These are phyloP conservation scores for Boletus sensibilis DNA, from an alignment of 768 basidiomycete genomes.

Conservation along the genomic window DNA sequence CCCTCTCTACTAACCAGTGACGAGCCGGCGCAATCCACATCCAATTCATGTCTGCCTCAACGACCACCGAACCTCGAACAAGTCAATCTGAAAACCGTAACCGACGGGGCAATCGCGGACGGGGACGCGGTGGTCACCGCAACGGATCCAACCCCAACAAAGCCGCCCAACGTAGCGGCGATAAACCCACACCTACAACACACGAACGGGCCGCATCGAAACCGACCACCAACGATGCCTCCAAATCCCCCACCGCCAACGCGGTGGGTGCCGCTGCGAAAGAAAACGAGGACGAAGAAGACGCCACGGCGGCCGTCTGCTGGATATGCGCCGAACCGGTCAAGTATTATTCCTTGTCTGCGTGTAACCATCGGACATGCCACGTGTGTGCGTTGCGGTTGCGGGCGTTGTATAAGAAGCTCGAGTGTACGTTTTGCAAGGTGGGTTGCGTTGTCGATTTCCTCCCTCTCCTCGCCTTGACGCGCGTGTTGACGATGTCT, in stretches of 20 bases:
- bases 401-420: slow-evolving; percentile 90
- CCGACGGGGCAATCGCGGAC: slow-evolving; percentile 20
- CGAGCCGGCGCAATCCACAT: not conserved
- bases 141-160: slow-evolving; percentile 4
- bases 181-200: not conserved
- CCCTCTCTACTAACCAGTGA: not conserved
- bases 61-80: slow-evolving; percentile 14
- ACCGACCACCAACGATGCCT: not conserved
- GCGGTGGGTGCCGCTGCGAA: slow-evolving; percentile 15
- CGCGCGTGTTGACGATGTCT: not conserved
- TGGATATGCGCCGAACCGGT: slow-evolving; percentile 96
- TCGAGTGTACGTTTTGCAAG: slow-evolving; percentile 96
- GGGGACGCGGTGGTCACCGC: slow-evolving; percentile 17
- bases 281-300: slow-evolving; percentile 33
- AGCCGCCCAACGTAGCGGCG: not conserved
- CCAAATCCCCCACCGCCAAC: not conserved
- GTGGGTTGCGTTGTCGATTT: slow-evolving; percentile 35
- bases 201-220: not conserved
- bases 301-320: slow-evolving; percentile 46
- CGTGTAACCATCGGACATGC: slow-evolving; percentile 94
- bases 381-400: slow-evolving; percentile 89
- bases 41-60: slow-evolving; percentile 20
- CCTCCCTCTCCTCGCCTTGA: not conserved
- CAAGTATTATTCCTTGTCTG: slow-evolving; percentile 84
- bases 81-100: not conserved